Base-by-base conservation (phyloP, 352 stramenopile species). In the Phytophthora sp. region DNA sequence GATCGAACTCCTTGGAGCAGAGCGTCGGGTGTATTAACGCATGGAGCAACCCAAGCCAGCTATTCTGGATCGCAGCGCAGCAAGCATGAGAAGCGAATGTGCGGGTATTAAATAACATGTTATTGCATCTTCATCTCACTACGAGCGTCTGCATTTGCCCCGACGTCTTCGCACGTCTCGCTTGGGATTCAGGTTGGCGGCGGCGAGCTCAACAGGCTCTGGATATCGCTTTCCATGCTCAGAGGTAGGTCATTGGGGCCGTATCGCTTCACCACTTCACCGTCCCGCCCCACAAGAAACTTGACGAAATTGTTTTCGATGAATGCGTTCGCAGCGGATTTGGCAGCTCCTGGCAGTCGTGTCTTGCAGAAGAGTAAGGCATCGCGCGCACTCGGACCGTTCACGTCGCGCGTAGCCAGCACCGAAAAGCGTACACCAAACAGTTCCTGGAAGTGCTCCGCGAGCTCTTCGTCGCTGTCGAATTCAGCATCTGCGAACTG, bases 261-360 rank as follows among this genome's bases (percentile, higher is more conserved):
- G 31, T 64, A 97, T 8, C 92, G 76, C 63, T 95, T 88, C 50
- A 79, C 60, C 31, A 91, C 76, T 45, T 61, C 72, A 24, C 92
- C 92, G 21, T 92, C 74, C 48, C 84, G 79, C 74, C 89, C 82
- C 1, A 98, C 72, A 6, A 98, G 67, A 55, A 97, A 98, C 65
- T 95, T 97, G 31, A 84, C 87, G 56, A 92, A 97, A 62, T 97
- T 92, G 85, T 91, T 96, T 57, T 91, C 80, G 53, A 97, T 88
- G 62, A 89, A 92, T 3, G 75, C 81, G 20, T 75, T 69, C 5
- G 57, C 57, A 38, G 57, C 56, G 13, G 62, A 65, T 34, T 42
- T 50, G 0, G 66, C 64, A 61, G 84, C 60, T 1, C 69, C 72
- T 2, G 80, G 74, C 11, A 91, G 61, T 38, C 79, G 79, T 27